Evolutionary conservation across 192 early-diverging fungal genomes (phyloP).

Genomic region (Mycoemilia scoparia): DNA sequence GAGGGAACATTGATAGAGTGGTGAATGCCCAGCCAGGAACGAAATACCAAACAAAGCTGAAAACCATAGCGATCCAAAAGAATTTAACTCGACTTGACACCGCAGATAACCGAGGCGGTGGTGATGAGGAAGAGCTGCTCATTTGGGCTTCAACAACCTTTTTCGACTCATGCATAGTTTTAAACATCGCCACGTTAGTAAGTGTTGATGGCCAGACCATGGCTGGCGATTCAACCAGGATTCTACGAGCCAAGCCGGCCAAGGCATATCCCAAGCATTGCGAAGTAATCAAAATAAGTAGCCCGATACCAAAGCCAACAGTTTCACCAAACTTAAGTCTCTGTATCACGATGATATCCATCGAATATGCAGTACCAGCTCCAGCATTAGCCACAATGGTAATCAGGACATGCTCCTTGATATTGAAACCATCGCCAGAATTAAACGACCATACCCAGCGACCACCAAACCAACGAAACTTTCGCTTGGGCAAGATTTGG

Average conservation of each 20-base stretch:
- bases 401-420: constrained; percentile 81
- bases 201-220: constrained; percentile 84
- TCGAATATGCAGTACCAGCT: constrained; percentile 49
- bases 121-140: too few species aligned
- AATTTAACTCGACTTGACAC: too few species aligned
- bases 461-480: constrained; percentile 32
- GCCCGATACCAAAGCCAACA: constrained; percentile 38
- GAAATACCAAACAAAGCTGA: constrained; percentile 14
- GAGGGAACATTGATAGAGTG: constrained; percentile 29
- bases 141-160: constrained; percentile 27
- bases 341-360: constrained; percentile 53
- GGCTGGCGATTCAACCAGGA: constrained; percentile 58
- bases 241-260: constrained; percentile 55
- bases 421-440: constrained; percentile 57
- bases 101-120: too few species aligned
- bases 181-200: constrained; percentile 56
- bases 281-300: constrained; percentile 51
- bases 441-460: constrained; percentile 45
- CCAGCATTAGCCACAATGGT: constrained; percentile 59
- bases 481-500: constrained; percentile 34
- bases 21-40: constrained; percentile 38
- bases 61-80: constrained; percentile 9
- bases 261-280: constrained; percentile 44
- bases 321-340: constrained; percentile 44
- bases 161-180: constrained; percentile 46